Evolutionary conservation across 2,329 filamentous ascomycete species (phyloP).

Genomic region (Alternaria solani): DNA sequence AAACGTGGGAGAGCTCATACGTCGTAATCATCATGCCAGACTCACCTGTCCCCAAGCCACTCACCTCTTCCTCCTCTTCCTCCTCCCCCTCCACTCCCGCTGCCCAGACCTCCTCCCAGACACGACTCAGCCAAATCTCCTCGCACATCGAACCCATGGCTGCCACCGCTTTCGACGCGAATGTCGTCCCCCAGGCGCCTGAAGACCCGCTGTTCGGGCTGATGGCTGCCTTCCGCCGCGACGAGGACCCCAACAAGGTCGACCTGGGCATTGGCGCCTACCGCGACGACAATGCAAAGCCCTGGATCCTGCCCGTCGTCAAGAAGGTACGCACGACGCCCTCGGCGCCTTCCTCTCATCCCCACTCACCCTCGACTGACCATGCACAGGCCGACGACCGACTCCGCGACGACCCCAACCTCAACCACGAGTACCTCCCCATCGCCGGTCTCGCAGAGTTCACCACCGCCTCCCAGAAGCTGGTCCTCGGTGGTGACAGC

Average conservation of each 20-base stretch:
- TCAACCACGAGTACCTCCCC: constrained; percentile 98
- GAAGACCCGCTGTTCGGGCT: constrained; percentile 95
- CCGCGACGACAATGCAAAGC: constrained; percentile 92
- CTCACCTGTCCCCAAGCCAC: constrained; percentile 23
- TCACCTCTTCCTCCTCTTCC: constrained; percentile 13
- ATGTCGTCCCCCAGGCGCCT: constrained; percentile 85
- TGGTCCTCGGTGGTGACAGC: constrained; percentile 82
- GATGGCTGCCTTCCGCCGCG: constrained; percentile 85
- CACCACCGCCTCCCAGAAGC: constrained; percentile 87
- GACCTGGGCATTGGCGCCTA: constrained; percentile 97
- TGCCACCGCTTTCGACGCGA: constrained; percentile 75
- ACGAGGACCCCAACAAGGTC: constrained; percentile 80
- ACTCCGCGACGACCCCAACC: constrained; percentile 83
- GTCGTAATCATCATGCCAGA: constrained; percentile 39
- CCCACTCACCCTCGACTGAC: neutral
- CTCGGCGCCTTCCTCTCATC: neutral
- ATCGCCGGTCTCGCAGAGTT: constrained; percentile 89
- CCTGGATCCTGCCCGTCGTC: constrained; percentile 95
- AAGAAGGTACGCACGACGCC: constrained; percentile 76
- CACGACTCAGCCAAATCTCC: constrained; percentile 65
- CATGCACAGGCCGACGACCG: constrained; percentile 82
- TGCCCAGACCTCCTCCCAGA: constrained; percentile 34
- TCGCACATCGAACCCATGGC: constrained; percentile 73
- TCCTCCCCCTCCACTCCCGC: constrained; percentile 23
- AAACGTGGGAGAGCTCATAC: constrained; percentile 28